Evolutionary conservation across 2,329 filamentous ascomycete species (phyloP), one percentile per base, ranked within the genome.

Genomic region (Paracamarosporium sp.): DNA sequence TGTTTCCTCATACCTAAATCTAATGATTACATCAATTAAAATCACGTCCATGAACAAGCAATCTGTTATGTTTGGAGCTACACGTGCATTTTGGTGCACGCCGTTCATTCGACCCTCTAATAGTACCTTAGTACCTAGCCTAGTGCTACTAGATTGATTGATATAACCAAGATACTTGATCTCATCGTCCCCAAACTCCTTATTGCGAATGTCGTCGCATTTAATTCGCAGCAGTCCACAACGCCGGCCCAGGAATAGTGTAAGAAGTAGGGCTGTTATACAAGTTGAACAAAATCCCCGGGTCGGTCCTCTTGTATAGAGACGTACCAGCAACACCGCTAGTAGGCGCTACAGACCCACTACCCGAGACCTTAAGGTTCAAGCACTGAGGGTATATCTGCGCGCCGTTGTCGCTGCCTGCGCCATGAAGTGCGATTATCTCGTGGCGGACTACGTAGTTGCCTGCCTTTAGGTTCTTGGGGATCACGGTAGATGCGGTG

Each of bases 371-470:
- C 62, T 80, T 72, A 20, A 85, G 65, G 69, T 83, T 83, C 56
- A 83, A 64, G 65, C 83, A 86, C 71, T 83, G 80, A 45, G 77
- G 81, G 68, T 82, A 85, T 70, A 78, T 75, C 76, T 82, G 83
- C 3, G 82, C 82, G 30, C 82, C 82, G 54, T 82, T 81, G 4
- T 73, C 69, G 7, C 73, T 76, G 13, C 66, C 55, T 1, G 75
- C 77, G 0, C 73, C 69, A 55, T 85, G 82, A 15, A 85, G 72
- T 11, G 79, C 84, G 53, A 82, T 80, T 46, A 80, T 78, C 70
- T 86, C 84, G 63, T 86, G 83, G 11, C 84, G 78, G 35, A 86
- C 71, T 40, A 86, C 82, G 56, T 86, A 86, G 62, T 82, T 78
- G 2, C 83, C 84, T 0, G 80, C 64, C 22, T 67, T 72, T 38